These are phyloP conservation scores for Desmodesmus armatus DNA, from an alignment of 139 green algal genomes.

Conservation along the genomic window DNA sequence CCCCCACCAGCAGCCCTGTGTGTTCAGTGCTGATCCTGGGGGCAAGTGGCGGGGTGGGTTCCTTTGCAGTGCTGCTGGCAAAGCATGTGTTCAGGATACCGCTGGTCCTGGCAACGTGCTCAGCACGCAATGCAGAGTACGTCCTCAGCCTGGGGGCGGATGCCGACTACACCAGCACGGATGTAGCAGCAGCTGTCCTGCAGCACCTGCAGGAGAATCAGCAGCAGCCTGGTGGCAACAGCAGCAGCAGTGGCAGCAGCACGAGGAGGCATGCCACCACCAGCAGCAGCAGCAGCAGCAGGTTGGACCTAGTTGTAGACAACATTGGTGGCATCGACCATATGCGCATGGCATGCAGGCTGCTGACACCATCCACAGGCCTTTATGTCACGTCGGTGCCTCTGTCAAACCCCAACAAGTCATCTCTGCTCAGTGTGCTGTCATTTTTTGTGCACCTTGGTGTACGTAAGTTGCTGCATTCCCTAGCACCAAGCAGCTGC, in stretches of 20 bases:
- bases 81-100: slow-evolving; percentile 29
- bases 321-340: slow-evolving; percentile 8
- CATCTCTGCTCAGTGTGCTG: background rate
- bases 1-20: background rate
- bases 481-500: background rate
- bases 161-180: slow-evolving; percentile 4
- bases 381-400: slow-evolving; percentile 31
- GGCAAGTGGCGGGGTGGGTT: slow-evolving; percentile 21
- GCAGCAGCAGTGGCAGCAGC: background rate
- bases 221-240: slow-evolving; percentile 1
- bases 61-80: slow-evolving; percentile 29
- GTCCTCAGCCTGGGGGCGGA: slow-evolving; percentile 15
- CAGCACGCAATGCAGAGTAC: slow-evolving; percentile 10
- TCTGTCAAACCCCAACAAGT: background rate
- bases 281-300: slow-evolving; percentile 1
- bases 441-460: background rate
- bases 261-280: background rate
- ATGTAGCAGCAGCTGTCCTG: background rate
- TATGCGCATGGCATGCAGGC: background rate
- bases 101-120: slow-evolving; percentile 12
- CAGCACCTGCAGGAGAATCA: background rate
- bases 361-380: background rate
- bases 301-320: slow-evolving; percentile 12
- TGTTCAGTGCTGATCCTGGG: slow-evolving; percentile 8
- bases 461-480: background rate